Percentiles rank a stretch among this genome's conserved stretches.
These are phyloP conservation scores for Kodamaea neixiangensis DNA, from an alignment of 805 yeast species.

Conservation along the genomic window DNA sequence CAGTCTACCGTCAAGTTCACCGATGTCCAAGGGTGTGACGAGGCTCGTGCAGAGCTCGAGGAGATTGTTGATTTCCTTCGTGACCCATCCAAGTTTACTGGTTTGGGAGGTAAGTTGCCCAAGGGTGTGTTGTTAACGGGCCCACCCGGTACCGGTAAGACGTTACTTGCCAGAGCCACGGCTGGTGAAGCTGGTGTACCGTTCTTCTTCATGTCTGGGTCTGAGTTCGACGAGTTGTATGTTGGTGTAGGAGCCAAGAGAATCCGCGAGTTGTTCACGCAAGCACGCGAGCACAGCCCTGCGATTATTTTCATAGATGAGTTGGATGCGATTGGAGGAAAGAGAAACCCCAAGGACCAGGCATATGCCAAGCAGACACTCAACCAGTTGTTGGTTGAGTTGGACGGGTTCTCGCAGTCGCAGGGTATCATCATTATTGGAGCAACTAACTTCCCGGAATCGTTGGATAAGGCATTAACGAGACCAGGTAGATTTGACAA, in stretches of 20 bases:
- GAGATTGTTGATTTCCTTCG: conserved; percentile 97
- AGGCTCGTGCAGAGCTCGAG: conserved; percentile 95
- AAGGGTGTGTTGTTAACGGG: conserved; percentile 96
- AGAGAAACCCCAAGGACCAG: conserved; percentile 95
- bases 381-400: conserved; percentile 91
- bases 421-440: conserved; percentile 95
- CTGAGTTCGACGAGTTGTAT: conserved; percentile 96
- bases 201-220: conserved; percentile 96
- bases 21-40: conserved; percentile 98
- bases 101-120: conserved; percentile 95
- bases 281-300: conserved; percentile 94
- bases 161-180: conserved; percentile 93
- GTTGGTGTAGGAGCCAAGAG: conserved; percentile 99
- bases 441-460: conserved; percentile 97
- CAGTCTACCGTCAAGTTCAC: conserved; percentile 84
- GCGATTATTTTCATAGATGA: conserved; percentile 97
- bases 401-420: conserved; percentile 92
- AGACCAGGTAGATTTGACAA: conserved; percentile 99
- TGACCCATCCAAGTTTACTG: conserved; percentile 95
- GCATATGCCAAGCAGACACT: conserved; percentile 97
- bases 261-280: conserved; percentile 88
- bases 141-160: conserved; percentile 99
- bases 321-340: conserved; percentile 98
- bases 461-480: conserved; percentile 93
- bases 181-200: conserved; percentile 99